phyloP scores from a whole-genome alignment of 768 basidiomycete species.

The Podaxis carcinomalis region DNA sequence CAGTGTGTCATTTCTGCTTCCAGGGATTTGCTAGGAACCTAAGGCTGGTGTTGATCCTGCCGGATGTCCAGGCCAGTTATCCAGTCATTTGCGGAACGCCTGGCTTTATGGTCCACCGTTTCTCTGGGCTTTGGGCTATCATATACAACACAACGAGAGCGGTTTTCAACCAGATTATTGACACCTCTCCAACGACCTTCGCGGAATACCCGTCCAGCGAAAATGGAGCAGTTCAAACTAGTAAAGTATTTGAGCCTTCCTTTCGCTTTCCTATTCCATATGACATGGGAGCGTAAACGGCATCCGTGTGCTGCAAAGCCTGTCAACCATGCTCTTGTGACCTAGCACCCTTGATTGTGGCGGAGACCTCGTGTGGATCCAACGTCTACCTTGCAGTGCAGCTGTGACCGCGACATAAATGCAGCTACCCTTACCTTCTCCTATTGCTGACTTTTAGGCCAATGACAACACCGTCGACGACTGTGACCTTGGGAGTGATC shows the following conservation, averaged over 20 bases:
- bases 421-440: conserved; percentile 60
- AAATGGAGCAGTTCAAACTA: neutral
- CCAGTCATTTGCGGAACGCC: conserved; percentile 78
- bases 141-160: conserved; percentile 39
- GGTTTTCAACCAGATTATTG: conserved; percentile 26
- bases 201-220: conserved; percentile 11
- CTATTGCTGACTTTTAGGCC: conserved; percentile 20
- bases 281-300: neutral
- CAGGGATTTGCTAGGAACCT: conserved; percentile 67
- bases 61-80: conserved; percentile 76
- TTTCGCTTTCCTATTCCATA: neutral
- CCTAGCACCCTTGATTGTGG: conserved; percentile 44
- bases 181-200: neutral
- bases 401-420: conserved; percentile 61
- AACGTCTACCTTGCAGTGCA: conserved; percentile 41
- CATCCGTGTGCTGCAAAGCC: conserved; percentile 4
- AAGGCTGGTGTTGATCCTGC: conserved; percentile 48
- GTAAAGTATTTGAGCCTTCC: neutral
- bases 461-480: neutral
- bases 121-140: conserved; percentile 40
- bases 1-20: conserved; percentile 69
- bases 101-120: conserved; percentile 76
- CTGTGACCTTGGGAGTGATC: neutral
- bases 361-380: conserved; percentile 23
- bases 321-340: conserved; percentile 17